Percentiles rank a stretch among this genome's conserved stretches.
These are phyloP conservation scores for Coix lacrymajobi DNA, from an alignment of 176 grass and related monocot genomes.

Conservation along the genomic window DNA sequence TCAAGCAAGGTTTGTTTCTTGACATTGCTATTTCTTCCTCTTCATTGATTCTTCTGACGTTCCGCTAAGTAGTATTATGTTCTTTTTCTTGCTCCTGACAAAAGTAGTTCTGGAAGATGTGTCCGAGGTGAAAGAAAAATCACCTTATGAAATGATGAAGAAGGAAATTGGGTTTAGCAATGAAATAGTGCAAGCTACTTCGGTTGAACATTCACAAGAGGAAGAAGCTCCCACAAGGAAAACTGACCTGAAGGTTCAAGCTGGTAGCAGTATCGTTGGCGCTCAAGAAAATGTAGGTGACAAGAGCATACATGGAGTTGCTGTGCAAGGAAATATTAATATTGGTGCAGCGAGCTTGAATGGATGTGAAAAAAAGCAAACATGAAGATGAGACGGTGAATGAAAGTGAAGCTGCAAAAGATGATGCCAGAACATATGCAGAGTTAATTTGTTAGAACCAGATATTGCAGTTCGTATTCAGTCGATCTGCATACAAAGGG, in stretches of 20 bases:
- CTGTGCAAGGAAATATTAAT: not conserved
- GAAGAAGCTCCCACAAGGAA: constrained; percentile 4
- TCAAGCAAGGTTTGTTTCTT: no score
- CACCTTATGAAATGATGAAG: not conserved
- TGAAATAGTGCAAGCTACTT: constrained; percentile 10
- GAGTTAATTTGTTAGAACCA: constrained; percentile 28
- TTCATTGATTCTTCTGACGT: no score
- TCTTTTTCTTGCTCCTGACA: no score
- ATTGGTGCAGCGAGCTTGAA: constrained; percentile 8
- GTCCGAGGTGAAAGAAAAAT: constrained; percentile 28
- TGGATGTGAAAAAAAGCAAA: constrained; percentile 9
- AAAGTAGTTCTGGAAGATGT: not conserved
- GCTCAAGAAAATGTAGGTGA: not conserved
- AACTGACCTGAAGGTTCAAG: constrained; percentile 4
- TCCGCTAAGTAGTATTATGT: no score
- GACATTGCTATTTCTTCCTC: no score
- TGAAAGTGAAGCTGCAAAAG: constrained; percentile 13
- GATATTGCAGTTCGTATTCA: constrained; percentile 67
- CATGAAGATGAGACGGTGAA: not conserved
- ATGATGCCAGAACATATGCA: not conserved
- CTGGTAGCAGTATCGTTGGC: not conserved
- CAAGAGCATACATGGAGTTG: not conserved
- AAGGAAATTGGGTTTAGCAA: not conserved
- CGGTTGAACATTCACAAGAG: constrained; percentile 1
- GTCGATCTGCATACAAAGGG: constrained; percentile 59